Conservation (phyloP, 78 protist species). For the Tieghemostelium lacteum region DNA sequence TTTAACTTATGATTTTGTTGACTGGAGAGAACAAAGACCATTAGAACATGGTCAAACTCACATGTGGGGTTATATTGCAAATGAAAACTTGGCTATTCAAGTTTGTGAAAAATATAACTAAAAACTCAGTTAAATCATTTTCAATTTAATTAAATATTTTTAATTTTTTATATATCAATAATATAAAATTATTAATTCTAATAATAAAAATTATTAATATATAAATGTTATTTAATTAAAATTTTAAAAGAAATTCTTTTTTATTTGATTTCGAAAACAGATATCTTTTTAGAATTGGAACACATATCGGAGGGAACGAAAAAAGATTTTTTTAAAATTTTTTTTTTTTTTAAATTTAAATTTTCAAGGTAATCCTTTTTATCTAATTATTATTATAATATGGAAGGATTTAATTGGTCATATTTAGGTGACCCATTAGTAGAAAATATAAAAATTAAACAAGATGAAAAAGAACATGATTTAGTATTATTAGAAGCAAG, state of each 20-base stretch:
- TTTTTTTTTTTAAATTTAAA: no score
- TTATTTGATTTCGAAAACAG: no score
- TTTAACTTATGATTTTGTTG: slow-evolving; percentile 19
- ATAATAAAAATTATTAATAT: no score
- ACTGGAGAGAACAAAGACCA: slow-evolving; percentile 8
- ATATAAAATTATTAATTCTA: neutral
- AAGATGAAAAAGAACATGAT: slow-evolving; percentile 33
- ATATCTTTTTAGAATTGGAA: neutral
- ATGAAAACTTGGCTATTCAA: slow-evolving; percentile 5
- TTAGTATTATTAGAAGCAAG: slow-evolving; percentile 17
- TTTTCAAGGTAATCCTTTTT: no score
- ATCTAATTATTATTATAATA: no score
- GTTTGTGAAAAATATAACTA: slow-evolving; percentile 24
- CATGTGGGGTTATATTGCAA: slow-evolving; percentile 14
- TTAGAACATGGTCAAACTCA: slow-evolving; percentile 18
- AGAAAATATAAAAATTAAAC: neutral
- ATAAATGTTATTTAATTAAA: no score
- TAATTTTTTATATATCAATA: neutral
- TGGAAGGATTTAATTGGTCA: slow-evolving; percentile 12
- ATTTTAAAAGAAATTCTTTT: no score
- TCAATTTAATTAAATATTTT: no score
- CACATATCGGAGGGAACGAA: no score
- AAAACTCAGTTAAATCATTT: no score
- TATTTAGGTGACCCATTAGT: slow-evolving; percentile 51
- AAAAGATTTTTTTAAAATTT: no score